Percentiles rank a stretch among this genome's conserved stretches.
Conservation (phyloP, 805 yeast species). For the Zygosaccharomyces pseudorouxii region DNA sequence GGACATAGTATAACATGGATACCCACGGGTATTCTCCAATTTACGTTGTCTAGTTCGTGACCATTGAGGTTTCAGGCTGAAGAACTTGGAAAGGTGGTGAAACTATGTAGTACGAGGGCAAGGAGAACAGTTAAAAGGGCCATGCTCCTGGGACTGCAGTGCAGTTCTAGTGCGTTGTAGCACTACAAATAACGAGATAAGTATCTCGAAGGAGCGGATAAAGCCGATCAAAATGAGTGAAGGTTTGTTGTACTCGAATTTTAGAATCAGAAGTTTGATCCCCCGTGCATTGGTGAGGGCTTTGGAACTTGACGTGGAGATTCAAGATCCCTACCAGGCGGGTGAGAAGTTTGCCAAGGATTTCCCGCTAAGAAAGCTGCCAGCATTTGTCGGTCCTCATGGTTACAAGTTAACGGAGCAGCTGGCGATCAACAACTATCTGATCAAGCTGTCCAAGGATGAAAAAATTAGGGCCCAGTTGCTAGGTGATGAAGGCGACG, state of each 20-base stretch:
- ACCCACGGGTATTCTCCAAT: too few relatives aligned
- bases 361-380: constrained; percentile 64
- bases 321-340: constrained; percentile 35
- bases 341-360: constrained; percentile 41
- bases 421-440: constrained; percentile 58
- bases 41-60: too few relatives aligned
- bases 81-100: constrained; percentile 2
- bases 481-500: constrained; percentile 44
- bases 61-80: neutral
- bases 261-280: constrained; percentile 39
- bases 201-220: too few relatives aligned
- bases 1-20: too few relatives aligned
- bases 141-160: neutral
- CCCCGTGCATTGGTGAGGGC: constrained; percentile 52
- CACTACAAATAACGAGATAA: too few relatives aligned
- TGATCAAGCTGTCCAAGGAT: constrained; percentile 35
- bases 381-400: constrained; percentile 65
- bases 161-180: too few relatives aligned
- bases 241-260: constrained; percentile 56
- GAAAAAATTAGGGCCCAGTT: constrained; percentile 40
- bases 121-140: neutral
- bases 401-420: constrained; percentile 69
- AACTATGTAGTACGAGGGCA: constrained; percentile 2
- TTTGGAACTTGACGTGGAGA: constrained; percentile 54
- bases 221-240: constrained; percentile 47